A percentile compares a stretch with the other conserved stretches of the same genome.
Evolutionary conservation across 148 eudicot genomes (phyloP).

Genomic region (Fagopyrum esculentum): DNA sequence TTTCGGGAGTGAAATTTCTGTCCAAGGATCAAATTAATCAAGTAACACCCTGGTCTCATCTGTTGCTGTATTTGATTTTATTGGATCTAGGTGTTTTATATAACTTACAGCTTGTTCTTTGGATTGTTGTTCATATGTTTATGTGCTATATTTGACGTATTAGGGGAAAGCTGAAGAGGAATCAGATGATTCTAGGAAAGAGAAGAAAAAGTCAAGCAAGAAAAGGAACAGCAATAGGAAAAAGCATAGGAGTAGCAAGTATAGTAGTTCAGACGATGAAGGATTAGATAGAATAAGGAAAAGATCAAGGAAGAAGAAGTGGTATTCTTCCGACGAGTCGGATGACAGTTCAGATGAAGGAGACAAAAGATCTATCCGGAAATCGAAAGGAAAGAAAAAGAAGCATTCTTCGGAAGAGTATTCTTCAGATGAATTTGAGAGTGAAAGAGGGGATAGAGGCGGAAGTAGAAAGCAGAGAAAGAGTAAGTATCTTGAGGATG

Average conservation of each 20-base stretch:
- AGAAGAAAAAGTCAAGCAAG: conserved; percentile 21
- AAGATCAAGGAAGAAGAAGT: conserved; percentile 61
- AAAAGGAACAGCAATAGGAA: conserved; percentile 36
- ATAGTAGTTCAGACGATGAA: conserved; percentile 66
- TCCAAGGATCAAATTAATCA: conserved; percentile 57
- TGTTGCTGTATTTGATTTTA: background rate
- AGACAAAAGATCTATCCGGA: conserved; percentile 14
- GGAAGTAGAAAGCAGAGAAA: conserved; percentile 18
- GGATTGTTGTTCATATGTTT: background rate
- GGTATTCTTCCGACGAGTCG: conserved; percentile 77
- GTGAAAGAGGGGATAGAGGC: conserved; percentile 21
- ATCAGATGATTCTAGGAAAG: conserved; percentile 26
- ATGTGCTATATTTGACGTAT: background rate
- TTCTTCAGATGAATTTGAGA: conserved; percentile 24
- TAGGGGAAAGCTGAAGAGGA: conserved; percentile 39
- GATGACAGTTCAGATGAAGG: conserved; percentile 30
- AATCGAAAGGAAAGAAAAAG: conserved; percentile 29
- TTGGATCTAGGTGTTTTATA: background rate
- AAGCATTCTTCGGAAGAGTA: conserved; percentile 18
- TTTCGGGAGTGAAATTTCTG: conserved; percentile 78
- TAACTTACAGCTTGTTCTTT: background rate
- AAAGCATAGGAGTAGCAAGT: conserved; percentile 36
- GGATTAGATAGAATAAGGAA: conserved; percentile 35
- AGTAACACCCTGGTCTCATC: conserved; percentile 30
- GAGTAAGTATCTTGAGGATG: conserved; percentile 15